A percentile compares a stretch with the other conserved stretches of the same genome.
These are phyloP conservation scores for Staphylotrichum tortipilum DNA, from an alignment of 495 filamentous ascomycete genomes.

Conservation along the genomic window DNA sequence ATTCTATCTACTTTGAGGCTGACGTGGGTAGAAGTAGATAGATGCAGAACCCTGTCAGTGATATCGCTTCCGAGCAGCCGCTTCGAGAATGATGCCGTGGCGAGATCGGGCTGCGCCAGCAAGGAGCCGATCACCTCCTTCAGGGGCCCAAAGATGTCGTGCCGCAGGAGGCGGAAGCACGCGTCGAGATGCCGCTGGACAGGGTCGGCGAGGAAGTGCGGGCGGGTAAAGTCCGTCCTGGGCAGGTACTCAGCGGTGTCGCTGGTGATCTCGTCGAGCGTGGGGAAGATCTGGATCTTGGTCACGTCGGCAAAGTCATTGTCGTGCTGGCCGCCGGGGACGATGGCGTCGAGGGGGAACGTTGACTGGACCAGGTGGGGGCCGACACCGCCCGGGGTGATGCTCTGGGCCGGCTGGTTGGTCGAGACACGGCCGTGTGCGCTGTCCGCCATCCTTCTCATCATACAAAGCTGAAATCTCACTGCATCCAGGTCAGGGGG, in stretches of 20 bases:
- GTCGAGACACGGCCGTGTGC: not conserved
- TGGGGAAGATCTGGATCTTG: conserved; percentile 57
- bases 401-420: not conserved
- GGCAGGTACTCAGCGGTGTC: conserved; percentile 53
- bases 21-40: conserved; percentile 37
- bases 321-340: conserved; percentile 9
- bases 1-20: no score
- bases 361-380: conserved; percentile 1
- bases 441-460: not conserved
- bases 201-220: conserved; percentile 42
- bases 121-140: conserved; percentile 45
- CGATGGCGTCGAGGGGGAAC: not conserved
- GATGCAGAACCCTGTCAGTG: no score
- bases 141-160: conserved; percentile 56
- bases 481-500: not conserved
- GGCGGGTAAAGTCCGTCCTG: conserved; percentile 35
- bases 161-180: conserved; percentile 59
- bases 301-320: conserved; percentile 11
- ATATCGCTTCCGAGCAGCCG: conserved; percentile 10
- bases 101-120: conserved; percentile 16
- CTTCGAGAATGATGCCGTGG: not conserved
- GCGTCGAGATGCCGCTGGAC: conserved; percentile 55
- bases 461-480: not conserved
- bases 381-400: no score
- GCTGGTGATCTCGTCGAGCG: conserved; percentile 49